Percentiles rank a stretch among this genome's conserved stretches.
These are phyloP conservation scores for Aspergillus transmontanensis DNA, from an alignment of 2,329 filamentous ascomycete species.

Conservation along the genomic window DNA sequence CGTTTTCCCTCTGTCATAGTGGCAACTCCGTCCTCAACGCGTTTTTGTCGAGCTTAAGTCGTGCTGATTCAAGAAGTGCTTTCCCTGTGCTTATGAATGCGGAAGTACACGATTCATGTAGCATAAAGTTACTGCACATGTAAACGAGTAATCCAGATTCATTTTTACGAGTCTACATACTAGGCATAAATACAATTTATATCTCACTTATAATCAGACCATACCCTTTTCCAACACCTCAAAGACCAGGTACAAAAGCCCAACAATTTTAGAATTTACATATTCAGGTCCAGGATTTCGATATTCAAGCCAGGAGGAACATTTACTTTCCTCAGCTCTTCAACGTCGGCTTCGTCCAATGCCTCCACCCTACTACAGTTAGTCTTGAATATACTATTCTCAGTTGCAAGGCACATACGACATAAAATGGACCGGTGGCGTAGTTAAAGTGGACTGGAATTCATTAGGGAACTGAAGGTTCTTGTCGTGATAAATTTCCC, in stretches of 20 bases:
- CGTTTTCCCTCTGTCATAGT: no score
- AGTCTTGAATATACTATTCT: not conserved
- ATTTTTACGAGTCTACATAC: no score
- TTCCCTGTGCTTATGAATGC: no score
- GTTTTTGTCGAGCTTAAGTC: no score
- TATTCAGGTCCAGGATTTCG: constrained; percentile 14
- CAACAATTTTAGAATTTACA: not conserved
- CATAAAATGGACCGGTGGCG: constrained; percentile 24
- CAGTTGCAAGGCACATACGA: constrained; percentile 10
- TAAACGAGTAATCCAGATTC: no score
- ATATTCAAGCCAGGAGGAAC: constrained; percentile 18
- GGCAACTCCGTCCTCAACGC: no score
- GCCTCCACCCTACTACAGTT: constrained; percentile 10
- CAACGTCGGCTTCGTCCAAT: constrained; percentile 16
- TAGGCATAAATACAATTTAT: not conserved
- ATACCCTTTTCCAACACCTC: not conserved
- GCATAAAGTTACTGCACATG: no score
- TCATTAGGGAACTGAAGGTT: constrained; percentile 20
- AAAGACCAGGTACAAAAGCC: not conserved
- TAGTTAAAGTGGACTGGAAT: constrained; percentile 22
- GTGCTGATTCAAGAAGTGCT: no score
- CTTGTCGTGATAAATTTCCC: constrained; percentile 15
- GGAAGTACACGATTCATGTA: no score
- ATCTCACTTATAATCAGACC: not conserved
- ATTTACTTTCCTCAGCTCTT: constrained; percentile 9